These are phyloP conservation scores for Magnolia officinalis DNA, from an alignment of 164 flowering plant genomes.

Conservation along the genomic window DNA sequence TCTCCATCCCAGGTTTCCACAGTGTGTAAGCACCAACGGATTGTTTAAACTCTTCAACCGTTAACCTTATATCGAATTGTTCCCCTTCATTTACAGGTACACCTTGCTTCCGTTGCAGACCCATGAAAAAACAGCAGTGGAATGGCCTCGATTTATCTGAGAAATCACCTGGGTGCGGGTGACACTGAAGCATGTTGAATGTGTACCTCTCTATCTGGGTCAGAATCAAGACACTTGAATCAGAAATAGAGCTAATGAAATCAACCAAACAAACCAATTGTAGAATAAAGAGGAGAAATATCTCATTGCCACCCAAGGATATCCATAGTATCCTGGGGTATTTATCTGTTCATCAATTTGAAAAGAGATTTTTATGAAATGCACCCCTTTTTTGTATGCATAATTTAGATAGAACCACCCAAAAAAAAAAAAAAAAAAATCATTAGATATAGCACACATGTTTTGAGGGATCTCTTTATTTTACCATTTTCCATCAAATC, in stretches of 20 bases:
- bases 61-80: slow-evolving; percentile 73
- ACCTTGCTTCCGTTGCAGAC: slow-evolving; percentile 75
- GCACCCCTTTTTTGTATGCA: no score
- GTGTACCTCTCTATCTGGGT: slow-evolving; percentile 81
- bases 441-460: no score
- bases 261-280: neutral
- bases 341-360: no score
- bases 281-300: neutral
- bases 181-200: slow-evolving; percentile 71
- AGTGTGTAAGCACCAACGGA: slow-evolving; percentile 47
- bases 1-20: slow-evolving; percentile 79
- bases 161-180: slow-evolving; percentile 71
- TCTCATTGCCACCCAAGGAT: neutral
- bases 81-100: slow-evolving; percentile 51
- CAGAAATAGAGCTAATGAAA: neutral
- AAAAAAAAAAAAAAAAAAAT: no score
- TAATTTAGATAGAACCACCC: no score
- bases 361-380: no score
- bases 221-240: slow-evolving; percentile 1
- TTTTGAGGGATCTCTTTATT: no score
- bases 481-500: no score
- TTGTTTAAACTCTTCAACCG: slow-evolving; percentile 80
- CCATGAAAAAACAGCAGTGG: slow-evolving; percentile 77
- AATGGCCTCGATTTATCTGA: slow-evolving; percentile 51
- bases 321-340: neutral